Base-by-base conservation (phyloP, 169 alveolate genomes). In the Plasmodium yoelii region DNA sequence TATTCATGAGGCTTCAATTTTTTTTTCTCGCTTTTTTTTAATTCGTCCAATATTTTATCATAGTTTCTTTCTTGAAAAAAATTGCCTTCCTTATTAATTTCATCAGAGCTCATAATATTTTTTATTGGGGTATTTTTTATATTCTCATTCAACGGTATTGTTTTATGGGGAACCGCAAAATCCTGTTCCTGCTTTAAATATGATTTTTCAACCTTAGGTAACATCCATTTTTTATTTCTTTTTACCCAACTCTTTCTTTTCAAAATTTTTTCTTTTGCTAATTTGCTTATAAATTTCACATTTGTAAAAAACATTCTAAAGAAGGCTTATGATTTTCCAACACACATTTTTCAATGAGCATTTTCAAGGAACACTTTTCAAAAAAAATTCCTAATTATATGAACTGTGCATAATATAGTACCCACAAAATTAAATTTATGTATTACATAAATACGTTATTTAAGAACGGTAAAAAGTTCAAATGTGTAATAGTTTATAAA, bases 101-200 rank as follows among this genome's bases (percentile, higher is more conserved):
- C 46, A 2, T 18, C 19, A 46, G 18, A 8, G n/a, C n/a, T 24
- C 12, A 44, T 15, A 5, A 0, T 53, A 51, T 24, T 24, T 53
- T 68, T 49, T 75, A 3, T 39, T 22, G 24, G 51, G 15, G 44
- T 22, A 44, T 22, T 18, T 24, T 46, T 69, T 34, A 34, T 3
- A 19, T 69, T 55, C 47, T 53, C 65, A 71, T 56, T 28, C 13
- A 56, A 55, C 8, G 90, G 73, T 57, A 80, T 57, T 5, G 65
- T 67, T 55, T 80, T 80, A 47, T 65, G 82, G 10, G 63, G 90
- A 42, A 42, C 90, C 15, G 42, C 46, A 69, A 80, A 80, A 59
- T 80, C 90, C 34, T 80, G 90, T 34, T 80, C 90, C 64, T 80
- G 90, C 22, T 80, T 80, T 69, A 80, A 70, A 59, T 80, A 80